Percentiles rank a stretch among this genome's conserved stretches.
Conservation (phyloP, 371 early-diverging fungal genomes). For the Coemansia sp. region DNA sequence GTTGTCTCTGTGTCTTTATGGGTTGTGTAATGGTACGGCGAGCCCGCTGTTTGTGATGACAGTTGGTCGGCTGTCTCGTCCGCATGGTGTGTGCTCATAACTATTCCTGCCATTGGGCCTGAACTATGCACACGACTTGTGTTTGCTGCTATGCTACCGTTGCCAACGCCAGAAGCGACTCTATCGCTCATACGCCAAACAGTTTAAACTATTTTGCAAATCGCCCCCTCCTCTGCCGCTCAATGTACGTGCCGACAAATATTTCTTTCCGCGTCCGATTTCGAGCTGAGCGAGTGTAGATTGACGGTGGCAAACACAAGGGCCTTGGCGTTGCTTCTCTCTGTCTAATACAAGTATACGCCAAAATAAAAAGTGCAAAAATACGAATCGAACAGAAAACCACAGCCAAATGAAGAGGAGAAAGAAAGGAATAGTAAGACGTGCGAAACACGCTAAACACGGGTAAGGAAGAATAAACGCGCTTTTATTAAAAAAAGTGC, state of each 20-base stretch:
- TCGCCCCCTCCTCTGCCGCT: neutral
- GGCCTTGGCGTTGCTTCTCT: neutral
- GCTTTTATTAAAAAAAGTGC: neutral
- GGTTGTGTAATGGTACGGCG: slow-evolving; percentile 24
- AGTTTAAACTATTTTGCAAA: neutral
- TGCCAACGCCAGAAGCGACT: slow-evolving; percentile 9
- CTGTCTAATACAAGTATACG: too few species aligned
- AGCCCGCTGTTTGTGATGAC: slow-evolving; percentile 24
- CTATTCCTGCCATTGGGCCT: slow-evolving; percentile 35
- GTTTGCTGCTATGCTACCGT: slow-evolving; percentile 1
- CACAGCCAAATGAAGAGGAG: too few species aligned
- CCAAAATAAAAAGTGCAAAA: too few species aligned
- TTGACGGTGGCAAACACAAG: neutral
- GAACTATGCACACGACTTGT: neutral
- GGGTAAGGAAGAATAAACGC: neutral
- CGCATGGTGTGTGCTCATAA: slow-evolving; percentile 27
- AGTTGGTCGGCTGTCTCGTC: slow-evolving; percentile 31
- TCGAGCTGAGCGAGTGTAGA: neutral
- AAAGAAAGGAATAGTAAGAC: too few species aligned
- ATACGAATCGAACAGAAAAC: too few species aligned
- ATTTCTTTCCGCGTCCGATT: neutral
- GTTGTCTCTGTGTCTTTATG: neutral
- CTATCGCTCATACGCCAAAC: slow-evolving; percentile 6
- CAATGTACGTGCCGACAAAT: neutral
- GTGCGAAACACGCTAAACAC: too few species aligned